Percentiles rank a stretch among this genome's conserved stretches.
Conservation (phyloP, 2,329 filamentous ascomycete genomes). For the Aureobasidium sp. region DNA sequence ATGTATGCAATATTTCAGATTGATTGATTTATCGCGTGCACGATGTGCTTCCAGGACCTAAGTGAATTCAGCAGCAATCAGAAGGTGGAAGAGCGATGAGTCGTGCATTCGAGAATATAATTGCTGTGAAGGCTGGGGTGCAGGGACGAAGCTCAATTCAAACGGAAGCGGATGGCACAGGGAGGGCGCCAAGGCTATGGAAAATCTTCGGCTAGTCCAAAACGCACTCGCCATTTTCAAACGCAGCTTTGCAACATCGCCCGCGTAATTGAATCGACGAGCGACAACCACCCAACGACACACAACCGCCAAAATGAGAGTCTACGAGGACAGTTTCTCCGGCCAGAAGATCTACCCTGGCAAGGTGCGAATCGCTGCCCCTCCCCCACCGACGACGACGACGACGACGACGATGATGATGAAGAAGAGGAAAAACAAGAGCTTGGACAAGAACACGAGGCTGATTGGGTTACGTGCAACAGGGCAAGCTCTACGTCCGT, state of each 20-base stretch:
- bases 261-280: neutral
- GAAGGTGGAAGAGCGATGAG: neutral
- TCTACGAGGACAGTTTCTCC: conserved; percentile 73
- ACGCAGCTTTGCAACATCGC: conserved; percentile 4
- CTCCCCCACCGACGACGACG: neutral
- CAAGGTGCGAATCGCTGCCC: conserved; percentile 51
- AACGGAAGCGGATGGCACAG: neutral
- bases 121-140: neutral
- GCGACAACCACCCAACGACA: conserved; percentile 14
- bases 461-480: conserved; percentile 25
- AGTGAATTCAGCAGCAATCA: neutral
- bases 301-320: conserved; percentile 52
- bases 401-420: neutral
- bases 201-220: neutral
- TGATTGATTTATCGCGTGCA: neutral
- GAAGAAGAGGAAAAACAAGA: neutral
- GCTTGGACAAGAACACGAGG: conserved; percentile 10
- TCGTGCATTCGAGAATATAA: neutral
- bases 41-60: neutral
- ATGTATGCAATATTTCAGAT: conserved; percentile 5
- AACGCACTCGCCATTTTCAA: conserved; percentile 4
- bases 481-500: conserved; percentile 99
- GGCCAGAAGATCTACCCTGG: conserved; percentile 73
- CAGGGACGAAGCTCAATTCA: neutral
- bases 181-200: neutral